These are phyloP conservation scores for Candida parachauliodes DNA, from an alignment of 805 yeast species.

Conservation along the genomic window DNA sequence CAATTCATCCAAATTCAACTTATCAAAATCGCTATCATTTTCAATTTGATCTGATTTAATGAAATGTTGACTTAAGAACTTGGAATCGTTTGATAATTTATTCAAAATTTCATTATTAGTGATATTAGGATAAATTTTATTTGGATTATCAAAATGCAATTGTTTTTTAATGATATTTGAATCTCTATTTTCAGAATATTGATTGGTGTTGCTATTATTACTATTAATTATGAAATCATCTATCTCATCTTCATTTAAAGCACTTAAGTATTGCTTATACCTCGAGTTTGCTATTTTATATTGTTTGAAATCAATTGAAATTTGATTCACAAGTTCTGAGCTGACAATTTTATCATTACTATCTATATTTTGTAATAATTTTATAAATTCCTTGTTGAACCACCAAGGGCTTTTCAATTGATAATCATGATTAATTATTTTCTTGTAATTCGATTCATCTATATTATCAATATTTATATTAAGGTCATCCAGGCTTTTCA, in stretches of 20 bases:
- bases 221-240: constrained; percentile 6
- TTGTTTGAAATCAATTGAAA: constrained; percentile 32
- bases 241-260: constrained; percentile 2
- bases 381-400: constrained; percentile 29
- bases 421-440: constrained; percentile 30
- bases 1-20: constrained; percentile 17
- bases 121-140: not conserved
- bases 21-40: constrained; percentile 14
- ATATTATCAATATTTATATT: constrained; percentile 20
- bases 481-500: constrained; percentile 26
- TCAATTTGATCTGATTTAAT: constrained; percentile 14
- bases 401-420: constrained; percentile 41
- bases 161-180: constrained; percentile 11
- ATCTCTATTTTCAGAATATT: constrained; percentile 5
- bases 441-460: constrained; percentile 25
- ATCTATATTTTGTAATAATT: constrained; percentile 15
- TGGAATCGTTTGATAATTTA: constrained; percentile 6
- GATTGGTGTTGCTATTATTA: too few species aligned
- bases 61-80: constrained; percentile 4
- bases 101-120: constrained; percentile 5
- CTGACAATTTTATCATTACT: constrained; percentile 12
- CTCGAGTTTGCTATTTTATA: constrained; percentile 30
- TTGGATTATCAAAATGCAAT: constrained; percentile 8
- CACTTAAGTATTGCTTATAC: constrained; percentile 21
- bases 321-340: constrained; percentile 16